phyloP scores from a whole-genome alignment of 441 rosid genomes.

The Pelargonium cotyledonis region DNA sequence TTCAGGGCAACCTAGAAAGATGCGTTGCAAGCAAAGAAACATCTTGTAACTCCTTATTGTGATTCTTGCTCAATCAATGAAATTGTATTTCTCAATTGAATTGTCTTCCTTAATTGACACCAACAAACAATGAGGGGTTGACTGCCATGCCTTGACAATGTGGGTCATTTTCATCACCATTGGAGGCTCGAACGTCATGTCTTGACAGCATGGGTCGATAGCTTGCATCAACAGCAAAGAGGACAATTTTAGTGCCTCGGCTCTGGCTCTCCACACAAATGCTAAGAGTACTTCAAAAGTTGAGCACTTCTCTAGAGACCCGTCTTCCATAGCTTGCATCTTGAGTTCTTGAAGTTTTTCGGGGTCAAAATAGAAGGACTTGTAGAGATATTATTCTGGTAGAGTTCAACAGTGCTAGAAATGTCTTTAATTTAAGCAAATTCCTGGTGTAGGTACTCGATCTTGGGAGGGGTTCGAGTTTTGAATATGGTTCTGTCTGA shows the following conservation, averaged over 20 bases:
- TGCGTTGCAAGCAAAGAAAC: too few species aligned
- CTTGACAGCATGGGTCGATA: too few species aligned
- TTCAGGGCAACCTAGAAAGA: too few species aligned
- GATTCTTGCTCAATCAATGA: too few species aligned
- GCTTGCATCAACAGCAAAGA: constrained; percentile 60
- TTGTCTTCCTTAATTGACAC: too few species aligned
- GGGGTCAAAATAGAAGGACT: constrained; percentile 65
- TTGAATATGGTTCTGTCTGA: constrained; percentile 52
- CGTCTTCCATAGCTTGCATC: constrained; percentile 44
- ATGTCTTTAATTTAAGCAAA: constrained; percentile 70
- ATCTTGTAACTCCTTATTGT: too few species aligned
- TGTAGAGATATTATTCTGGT: constrained; percentile 47
- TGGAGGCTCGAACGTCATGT: too few species aligned
- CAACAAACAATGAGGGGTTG: too few species aligned
- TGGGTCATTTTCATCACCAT: too few species aligned
- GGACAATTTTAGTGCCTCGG: constrained; percentile 59
- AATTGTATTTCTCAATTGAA: too few species aligned
- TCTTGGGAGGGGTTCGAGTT: constrained; percentile 51
- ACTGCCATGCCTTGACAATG: too few species aligned
- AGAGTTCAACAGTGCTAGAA: constrained; percentile 42
- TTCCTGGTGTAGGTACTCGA: constrained; percentile 58
- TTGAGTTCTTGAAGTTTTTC: constrained; percentile 58
- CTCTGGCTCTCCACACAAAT: constrained; percentile 75
- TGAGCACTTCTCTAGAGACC: constrained; percentile 48
- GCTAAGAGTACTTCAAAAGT: constrained; percentile 69